A percentile compares a stretch with the other conserved stretches of the same genome.
These are phyloP conservation scores for Brettanomyces bruxellensis DNA, from an alignment of 805 yeast species.

Conservation along the genomic window DNA sequence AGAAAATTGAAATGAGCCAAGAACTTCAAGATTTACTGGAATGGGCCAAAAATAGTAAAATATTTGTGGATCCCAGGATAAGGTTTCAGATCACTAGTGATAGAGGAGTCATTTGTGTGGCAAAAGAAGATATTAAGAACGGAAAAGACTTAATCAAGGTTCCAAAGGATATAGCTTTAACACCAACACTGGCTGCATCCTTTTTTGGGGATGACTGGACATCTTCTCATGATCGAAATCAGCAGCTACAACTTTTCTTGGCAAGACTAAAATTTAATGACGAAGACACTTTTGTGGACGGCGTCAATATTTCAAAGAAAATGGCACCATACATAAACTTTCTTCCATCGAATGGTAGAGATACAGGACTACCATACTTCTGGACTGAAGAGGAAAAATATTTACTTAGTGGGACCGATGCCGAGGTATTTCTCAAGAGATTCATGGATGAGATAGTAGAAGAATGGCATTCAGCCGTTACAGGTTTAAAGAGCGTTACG, in stretches of 20 bases:
- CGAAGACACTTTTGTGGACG: constrained; percentile 9
- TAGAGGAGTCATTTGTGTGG: constrained; percentile 28
- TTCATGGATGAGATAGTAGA: constrained; percentile 36
- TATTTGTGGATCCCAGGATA: constrained; percentile 25
- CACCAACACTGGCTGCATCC: constrained; percentile 26
- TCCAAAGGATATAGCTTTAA: constrained; percentile 30
- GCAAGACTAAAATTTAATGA: constrained; percentile 33
- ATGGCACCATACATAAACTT: constrained; percentile 36
- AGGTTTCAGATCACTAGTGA: constrained; percentile 22
- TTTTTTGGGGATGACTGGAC: constrained; percentile 15
- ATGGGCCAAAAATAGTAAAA: constrained; percentile 30
- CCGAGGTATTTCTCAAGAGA: constrained; percentile 45
- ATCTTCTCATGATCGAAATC: constrained; percentile 18
- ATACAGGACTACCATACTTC: constrained; percentile 53
- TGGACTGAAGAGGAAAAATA: constrained; percentile 49
- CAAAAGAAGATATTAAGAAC: constrained; percentile 7
- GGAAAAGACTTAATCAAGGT: constrained; percentile 24
- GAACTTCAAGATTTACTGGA: constrained; percentile 14
- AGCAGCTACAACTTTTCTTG: constrained; percentile 29
- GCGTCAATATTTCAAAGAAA: constrained; percentile 17
- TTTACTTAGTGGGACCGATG: constrained; percentile 59
- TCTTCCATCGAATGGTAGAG: constrained; percentile 32
- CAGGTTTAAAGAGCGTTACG: constrained; percentile 12
- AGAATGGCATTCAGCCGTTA: constrained; percentile 45
- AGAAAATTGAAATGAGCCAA: too few species aligned